Evolutionary conservation across 768 basidiomycete species (phyloP).

Genomic region (button mushroom (Agaricus bisporus)): DNA sequence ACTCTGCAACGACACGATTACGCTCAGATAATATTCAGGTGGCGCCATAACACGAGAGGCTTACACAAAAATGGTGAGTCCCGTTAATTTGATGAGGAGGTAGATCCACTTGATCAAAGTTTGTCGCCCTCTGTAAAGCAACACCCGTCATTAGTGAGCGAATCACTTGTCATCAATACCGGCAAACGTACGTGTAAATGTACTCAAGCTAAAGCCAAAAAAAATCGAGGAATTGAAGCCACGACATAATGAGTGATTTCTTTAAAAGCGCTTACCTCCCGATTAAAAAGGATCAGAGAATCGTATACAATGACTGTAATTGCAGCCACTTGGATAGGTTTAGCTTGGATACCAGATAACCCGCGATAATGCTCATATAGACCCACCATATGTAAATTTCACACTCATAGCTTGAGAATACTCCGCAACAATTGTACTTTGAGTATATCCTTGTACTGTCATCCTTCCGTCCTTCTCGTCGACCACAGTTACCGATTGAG

Average conservation of each 20-base stretch:
- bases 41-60: not conserved
- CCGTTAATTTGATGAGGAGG: not conserved
- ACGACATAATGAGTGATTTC: too few species aligned
- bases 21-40: not conserved
- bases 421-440: not conserved
- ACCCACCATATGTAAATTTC: not conserved
- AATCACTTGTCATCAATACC: not conserved
- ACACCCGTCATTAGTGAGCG: too few species aligned
- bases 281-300: not conserved
- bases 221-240: not conserved
- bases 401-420: not conserved
- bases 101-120: slow-evolving; percentile 1
- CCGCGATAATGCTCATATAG: not conserved
- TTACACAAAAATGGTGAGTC: not conserved
- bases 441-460: not conserved
- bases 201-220: not conserved
- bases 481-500: too few species aligned
- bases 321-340: not conserved
- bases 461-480: not conserved
- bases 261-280: not conserved
- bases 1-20: not conserved
- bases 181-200: not conserved
- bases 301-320: slow-evolving; percentile 3
- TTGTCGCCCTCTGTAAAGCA: not conserved
- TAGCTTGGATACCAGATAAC: not conserved